Conservation (phyloP, 768 basidiomycete species). For the Podaxis mareebaensis region DNA sequence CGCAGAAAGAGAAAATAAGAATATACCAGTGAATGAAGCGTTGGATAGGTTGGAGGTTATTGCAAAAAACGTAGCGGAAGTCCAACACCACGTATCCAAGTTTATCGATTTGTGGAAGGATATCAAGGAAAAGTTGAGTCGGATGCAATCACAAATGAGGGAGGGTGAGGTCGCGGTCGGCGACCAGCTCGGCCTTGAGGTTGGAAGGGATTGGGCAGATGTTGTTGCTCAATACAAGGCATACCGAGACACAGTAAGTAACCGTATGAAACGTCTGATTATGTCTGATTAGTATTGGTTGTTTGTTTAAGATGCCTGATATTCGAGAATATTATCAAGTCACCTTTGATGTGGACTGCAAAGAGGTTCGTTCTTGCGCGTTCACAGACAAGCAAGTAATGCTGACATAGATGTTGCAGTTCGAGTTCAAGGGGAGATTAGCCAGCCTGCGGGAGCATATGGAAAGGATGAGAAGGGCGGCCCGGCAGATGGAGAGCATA, state of each 20-base stretch:
- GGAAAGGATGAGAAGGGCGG: not conserved
- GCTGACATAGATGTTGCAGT: not conserved
- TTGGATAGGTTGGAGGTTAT: not conserved
- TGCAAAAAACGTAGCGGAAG: not conserved
- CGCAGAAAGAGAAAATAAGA: not conserved
- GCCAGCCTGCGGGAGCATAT: not conserved
- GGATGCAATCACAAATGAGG: not conserved
- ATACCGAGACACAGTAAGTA: not conserved
- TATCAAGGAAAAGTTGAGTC: not conserved
- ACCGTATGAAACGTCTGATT: too few relatives aligned
- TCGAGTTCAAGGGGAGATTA: not conserved
- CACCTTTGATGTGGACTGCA: not conserved
- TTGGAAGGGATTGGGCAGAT: not conserved
- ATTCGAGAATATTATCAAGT: not conserved
- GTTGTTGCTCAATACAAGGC: not conserved
- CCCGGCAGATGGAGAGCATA: not conserved
- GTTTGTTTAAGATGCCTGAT: not conserved
- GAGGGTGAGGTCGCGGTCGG: not conserved
- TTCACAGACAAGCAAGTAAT: not conserved
- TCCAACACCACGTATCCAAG: not conserved
- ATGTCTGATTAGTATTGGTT: not conserved
- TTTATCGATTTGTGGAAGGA: not conserved
- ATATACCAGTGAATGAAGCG: not conserved
- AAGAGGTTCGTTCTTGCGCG: not conserved
- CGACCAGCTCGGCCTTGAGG: not conserved